Base-by-base conservation (phyloP, 2,329 filamentous ascomycete genomes). In the Plectosphaerella plurivora region DNA sequence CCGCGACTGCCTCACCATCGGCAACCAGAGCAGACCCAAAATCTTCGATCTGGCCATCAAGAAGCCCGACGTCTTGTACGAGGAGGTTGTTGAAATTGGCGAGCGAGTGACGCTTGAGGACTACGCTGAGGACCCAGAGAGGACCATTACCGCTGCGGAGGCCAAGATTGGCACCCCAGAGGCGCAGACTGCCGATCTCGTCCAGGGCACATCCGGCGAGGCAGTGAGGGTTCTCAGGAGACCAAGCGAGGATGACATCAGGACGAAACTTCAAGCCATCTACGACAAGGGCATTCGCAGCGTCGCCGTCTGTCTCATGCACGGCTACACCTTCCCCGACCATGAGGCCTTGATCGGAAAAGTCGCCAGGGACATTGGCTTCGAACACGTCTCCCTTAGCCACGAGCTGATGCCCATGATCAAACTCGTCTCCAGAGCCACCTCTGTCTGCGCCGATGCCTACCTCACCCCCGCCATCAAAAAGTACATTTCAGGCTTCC, bases 21-120 rank as follows among this genome's bases (percentile, higher is more conserved):
- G 92, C 14, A 96, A 96, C 67, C 92, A 97, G 73, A 89, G 87
- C 15, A 79, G 92, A 46, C 92, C 92, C 18, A 87, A 87, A 66
- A 96, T 97, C 60, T 97, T 97, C 63, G 92, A 96, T 65, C 75
- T 97, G 45, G 89, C 88, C 16, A 96, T 97, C 60, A 78, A 81
- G 59, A 91, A 93, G 65, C 91, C 92, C 0, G 91, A 96, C 59
- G 88, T 95, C 8, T 73, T 97, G 6, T 96, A 96, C 65, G 84
- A 91, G 63, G 78, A 77, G 47, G 91, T 97, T 0, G 76, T 96
- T n/a, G 92, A 97, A 72, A 79, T 97, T 42, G 88, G 95, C 56
- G 92, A 97, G 76, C 78, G 92, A 37, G 91, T 97, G 4, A 96
- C 92, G 0, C 73, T 96, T 11, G 91, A 97, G 65, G 91, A 96